Conservation (phyloP, 2,329 filamentous ascomycete genomes). For the Aspergillus sp. region DNA sequence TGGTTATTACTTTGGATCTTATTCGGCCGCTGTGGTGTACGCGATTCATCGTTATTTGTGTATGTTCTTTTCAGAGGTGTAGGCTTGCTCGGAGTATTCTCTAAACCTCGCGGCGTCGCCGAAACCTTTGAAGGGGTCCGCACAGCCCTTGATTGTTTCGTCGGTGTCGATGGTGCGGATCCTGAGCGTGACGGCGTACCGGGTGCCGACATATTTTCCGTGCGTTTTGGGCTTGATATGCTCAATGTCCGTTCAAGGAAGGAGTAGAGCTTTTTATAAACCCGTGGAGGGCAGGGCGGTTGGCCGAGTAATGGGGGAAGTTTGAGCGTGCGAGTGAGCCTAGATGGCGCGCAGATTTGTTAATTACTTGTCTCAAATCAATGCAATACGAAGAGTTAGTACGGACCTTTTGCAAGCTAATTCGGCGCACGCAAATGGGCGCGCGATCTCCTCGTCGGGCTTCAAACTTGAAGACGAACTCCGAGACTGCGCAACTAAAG, state of each 20-base stretch:
- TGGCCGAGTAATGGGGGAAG: constrained; percentile 73
- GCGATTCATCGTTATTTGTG: constrained; percentile 20
- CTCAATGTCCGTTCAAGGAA: constrained; percentile 74
- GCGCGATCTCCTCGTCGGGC: constrained; percentile 82
- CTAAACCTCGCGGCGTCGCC: constrained; percentile 30
- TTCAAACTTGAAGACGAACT: constrained; percentile 75
- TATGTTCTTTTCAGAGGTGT: constrained; percentile 35
- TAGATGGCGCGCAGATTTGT: constrained; percentile 31
- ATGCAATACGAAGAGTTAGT: background rate
- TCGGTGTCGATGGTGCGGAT: constrained; percentile 41
- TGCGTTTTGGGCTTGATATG: constrained; percentile 34
- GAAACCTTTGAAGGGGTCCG: constrained; percentile 30
- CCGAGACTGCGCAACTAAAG: constrained; percentile 76
- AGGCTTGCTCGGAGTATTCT: constrained; percentile 48
- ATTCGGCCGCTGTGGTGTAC: constrained; percentile 20
- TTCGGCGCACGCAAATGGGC: constrained; percentile 80
- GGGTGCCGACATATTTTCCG: constrained; percentile 33
- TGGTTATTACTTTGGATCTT: constrained; percentile 20
- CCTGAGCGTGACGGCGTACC: constrained; percentile 27
- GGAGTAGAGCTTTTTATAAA: constrained; percentile 80
- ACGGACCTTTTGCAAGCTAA: constrained; percentile 81
- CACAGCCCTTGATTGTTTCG: constrained; percentile 23
- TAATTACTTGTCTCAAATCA: background rate
- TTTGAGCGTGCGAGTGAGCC: constrained; percentile 72
- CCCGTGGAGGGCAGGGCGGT: constrained; percentile 73